Evolutionary conservation across 306 rosid species (phyloP).

Genomic region (Argentina anserina): DNA sequence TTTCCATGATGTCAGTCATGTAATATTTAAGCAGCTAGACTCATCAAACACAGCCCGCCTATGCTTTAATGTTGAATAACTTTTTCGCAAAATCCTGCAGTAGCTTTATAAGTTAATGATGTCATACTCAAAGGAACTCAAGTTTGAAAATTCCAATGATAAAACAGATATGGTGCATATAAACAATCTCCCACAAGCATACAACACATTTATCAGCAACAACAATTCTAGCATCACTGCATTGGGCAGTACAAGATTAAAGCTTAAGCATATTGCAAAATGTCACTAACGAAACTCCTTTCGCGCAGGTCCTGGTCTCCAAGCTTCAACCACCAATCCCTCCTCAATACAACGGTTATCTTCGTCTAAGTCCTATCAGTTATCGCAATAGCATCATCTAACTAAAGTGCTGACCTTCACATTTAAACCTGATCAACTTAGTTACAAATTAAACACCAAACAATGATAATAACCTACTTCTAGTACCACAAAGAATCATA

Average conservation of each 20-base stretch:
- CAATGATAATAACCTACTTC: no score
- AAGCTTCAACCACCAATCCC: background rate
- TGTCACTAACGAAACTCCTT: background rate
- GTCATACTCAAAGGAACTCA: constrained; percentile 1
- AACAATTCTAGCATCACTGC: background rate
- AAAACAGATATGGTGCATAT: background rate
- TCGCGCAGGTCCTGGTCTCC: background rate
- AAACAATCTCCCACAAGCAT: background rate
- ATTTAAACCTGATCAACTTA: background rate
- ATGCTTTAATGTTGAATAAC: background rate
- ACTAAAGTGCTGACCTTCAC: background rate
- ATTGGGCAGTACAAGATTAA: background rate
- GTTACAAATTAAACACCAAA: background rate
- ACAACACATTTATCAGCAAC: background rate
- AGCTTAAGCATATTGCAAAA: background rate
- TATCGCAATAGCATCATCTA: background rate
- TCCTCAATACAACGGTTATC: background rate
- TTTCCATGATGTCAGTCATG: constrained; percentile 35
- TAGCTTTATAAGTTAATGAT: constrained; percentile 5
- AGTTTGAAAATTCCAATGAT: background rate
- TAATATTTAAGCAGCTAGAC: constrained; percentile 18
- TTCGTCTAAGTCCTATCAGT: background rate
- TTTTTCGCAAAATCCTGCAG: constrained; percentile 16
- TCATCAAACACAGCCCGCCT: constrained; percentile 12
- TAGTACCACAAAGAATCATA: no score